These are phyloP conservation scores for Alternaria brassicicola DNA, from an alignment of 2,329 filamentous ascomycete species.

Conservation along the genomic window DNA sequence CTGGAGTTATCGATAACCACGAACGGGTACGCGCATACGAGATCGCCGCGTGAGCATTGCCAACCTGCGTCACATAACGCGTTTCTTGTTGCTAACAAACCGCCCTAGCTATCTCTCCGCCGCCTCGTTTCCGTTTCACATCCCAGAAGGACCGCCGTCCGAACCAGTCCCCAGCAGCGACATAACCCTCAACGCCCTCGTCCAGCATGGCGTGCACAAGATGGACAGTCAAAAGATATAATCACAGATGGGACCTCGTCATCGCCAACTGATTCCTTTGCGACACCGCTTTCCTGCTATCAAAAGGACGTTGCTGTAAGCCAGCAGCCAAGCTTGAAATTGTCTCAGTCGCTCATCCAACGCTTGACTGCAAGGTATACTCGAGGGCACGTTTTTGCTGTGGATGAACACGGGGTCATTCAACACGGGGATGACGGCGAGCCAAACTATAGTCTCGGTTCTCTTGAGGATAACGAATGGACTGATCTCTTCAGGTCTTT, in stretches of 20 bases:
- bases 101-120: conserved; percentile 15
- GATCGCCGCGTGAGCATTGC: conserved; percentile 13
- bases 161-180: conserved; percentile 15
- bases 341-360: conserved; percentile 11
- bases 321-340: background rate
- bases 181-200: conserved; percentile 19
- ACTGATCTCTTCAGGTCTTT: conserved; percentile 9
- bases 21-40: conserved; percentile 14
- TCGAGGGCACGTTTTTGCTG: conserved; percentile 14
- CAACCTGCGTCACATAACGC: background rate
- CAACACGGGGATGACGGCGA: background rate
- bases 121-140: conserved; percentile 19
- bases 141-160: conserved; percentile 10
- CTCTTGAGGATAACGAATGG: background rate
- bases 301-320: background rate
- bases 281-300: conserved; percentile 7
- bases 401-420: conserved; percentile 13
- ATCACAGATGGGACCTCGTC: background rate
- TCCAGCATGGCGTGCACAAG: conserved; percentile 15
- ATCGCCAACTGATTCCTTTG: background rate
- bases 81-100: background rate
- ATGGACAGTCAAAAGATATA: conserved; percentile 3
- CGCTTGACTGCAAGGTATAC: conserved; percentile 13
- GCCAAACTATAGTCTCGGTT: background rate
- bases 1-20: background rate